phyloP scores from a whole-genome alignment of 345 rosid genomes.

The Arabis alpina region DNA sequence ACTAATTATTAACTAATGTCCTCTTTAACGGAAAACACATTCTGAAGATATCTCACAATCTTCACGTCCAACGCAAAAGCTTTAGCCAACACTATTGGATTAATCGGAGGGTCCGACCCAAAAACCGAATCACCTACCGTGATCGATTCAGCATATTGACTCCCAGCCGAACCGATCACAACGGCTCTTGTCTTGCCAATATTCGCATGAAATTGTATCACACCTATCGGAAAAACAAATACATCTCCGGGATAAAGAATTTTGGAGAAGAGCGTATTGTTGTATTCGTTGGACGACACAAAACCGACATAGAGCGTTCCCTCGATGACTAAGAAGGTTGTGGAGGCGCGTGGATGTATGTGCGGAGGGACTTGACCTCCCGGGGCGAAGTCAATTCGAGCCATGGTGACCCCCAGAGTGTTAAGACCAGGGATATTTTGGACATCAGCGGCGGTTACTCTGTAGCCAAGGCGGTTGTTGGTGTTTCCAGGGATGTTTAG shows the following conservation, averaged over 20 bases:
- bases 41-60: slow-evolving; percentile 32
- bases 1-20: too few relatives aligned
- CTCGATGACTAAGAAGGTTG: slow-evolving; percentile 26
- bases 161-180: neutral
- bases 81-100: slow-evolving; percentile 36
- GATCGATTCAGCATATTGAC: slow-evolving; percentile 4
- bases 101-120: slow-evolving; percentile 35
- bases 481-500: slow-evolving; percentile 34
- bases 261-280: slow-evolving; percentile 37
- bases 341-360: slow-evolving; percentile 40
- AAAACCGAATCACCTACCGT: slow-evolving; percentile 22
- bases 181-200: slow-evolving; percentile 29
- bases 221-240: slow-evolving; percentile 34
- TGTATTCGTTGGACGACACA: slow-evolving; percentile 35
- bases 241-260: slow-evolving; percentile 42
- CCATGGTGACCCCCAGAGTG: slow-evolving; percentile 40
- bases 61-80: slow-evolving; percentile 45
- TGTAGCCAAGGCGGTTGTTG: neutral
- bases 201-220: slow-evolving; percentile 44
- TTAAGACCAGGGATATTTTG: slow-evolving; percentile 29
- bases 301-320: slow-evolving; percentile 46
- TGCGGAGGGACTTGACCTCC: slow-evolving; percentile 47
- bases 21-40: neutral
- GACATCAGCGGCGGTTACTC: too few relatives aligned
- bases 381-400: slow-evolving; percentile 37